Conservation (phyloP, 768 basidiomycete genomes). For the Tricholomella constricta region DNA sequence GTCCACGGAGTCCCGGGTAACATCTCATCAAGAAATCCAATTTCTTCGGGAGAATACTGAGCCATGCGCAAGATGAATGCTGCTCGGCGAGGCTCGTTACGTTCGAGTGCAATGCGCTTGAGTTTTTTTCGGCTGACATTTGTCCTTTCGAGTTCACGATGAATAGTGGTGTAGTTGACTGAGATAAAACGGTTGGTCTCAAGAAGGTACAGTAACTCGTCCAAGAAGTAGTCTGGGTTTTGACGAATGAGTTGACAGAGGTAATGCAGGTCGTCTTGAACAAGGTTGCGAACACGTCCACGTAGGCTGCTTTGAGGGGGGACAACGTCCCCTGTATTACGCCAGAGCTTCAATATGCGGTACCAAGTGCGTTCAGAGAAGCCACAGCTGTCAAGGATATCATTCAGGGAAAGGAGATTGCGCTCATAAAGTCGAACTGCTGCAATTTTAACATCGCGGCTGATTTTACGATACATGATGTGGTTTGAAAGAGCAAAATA, state of each 20-base stretch:
- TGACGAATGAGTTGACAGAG: constrained; percentile 18
- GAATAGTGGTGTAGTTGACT: constrained; percentile 33
- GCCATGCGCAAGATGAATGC: constrained; percentile 30
- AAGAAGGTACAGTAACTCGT: constrained; percentile 30
- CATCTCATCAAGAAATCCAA: constrained; percentile 36
- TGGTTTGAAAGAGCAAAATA: too few species aligned
- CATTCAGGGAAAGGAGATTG: background rate
- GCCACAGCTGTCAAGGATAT: background rate
- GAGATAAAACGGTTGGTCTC: constrained; percentile 33
- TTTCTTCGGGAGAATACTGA: constrained; percentile 29
- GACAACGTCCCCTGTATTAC: constrained; percentile 28
- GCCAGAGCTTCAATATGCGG: constrained; percentile 24
- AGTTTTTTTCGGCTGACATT: constrained; percentile 22
- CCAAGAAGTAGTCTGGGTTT: constrained; percentile 32
- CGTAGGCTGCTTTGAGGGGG: constrained; percentile 8
- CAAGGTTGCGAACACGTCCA: constrained; percentile 11
- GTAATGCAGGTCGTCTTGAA: constrained; percentile 22
- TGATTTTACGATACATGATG: background rate
- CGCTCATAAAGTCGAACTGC: background rate
- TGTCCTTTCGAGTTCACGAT: constrained; percentile 31
- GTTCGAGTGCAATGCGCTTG: constrained; percentile 26
- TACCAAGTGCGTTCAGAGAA: constrained; percentile 11
- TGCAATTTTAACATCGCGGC: background rate
- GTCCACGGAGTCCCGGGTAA: too few species aligned
- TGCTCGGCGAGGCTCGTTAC: constrained; percentile 23